Evolutionary conservation across 2,329 filamentous ascomycete species (phyloP).

Genomic region (Diaporthe nobilis): DNA sequence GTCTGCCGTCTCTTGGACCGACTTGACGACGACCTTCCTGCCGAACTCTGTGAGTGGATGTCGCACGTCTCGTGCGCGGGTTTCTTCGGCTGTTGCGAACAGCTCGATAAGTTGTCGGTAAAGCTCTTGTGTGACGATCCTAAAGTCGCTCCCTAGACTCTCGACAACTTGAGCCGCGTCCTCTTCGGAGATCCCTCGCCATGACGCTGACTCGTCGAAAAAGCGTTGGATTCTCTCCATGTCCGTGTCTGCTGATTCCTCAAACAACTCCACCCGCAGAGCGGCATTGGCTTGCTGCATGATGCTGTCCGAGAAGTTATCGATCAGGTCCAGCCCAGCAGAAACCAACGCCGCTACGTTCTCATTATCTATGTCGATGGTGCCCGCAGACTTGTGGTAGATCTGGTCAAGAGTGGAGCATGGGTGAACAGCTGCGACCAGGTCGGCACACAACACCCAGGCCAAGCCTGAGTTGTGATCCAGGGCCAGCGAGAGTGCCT

Average conservation of each 20-base stretch:
- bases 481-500: conserved; percentile 83
- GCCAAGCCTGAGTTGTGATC: conserved; percentile 80
- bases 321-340: conserved; percentile 78
- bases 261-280: conserved; percentile 80
- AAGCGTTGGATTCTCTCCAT: conserved; percentile 83
- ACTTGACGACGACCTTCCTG: conserved; percentile 79
- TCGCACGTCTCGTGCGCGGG: conserved; percentile 60
- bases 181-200: conserved; percentile 85
- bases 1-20: conserved; percentile 83
- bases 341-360: conserved; percentile 75
- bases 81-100: conserved; percentile 60
- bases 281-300: conserved; percentile 76
- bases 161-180: conserved; percentile 80
- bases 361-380: conserved; percentile 65
- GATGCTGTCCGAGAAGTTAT: conserved; percentile 78
- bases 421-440: conserved; percentile 82
- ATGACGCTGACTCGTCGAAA: conserved; percentile 84
- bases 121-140: conserved; percentile 67
- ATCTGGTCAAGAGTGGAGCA: conserved; percentile 85
- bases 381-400: conserved; percentile 61
- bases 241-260: conserved; percentile 78
- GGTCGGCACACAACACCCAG: conserved; percentile 89
- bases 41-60: conserved; percentile 81
- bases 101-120: conserved; percentile 67
- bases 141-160: conserved; percentile 77